Evolutionary conservation across 495 filamentous ascomycete genomes (phyloP), one percentile per base, ranked within the genome.

Genomic region (Cercophora scortea): DNA sequence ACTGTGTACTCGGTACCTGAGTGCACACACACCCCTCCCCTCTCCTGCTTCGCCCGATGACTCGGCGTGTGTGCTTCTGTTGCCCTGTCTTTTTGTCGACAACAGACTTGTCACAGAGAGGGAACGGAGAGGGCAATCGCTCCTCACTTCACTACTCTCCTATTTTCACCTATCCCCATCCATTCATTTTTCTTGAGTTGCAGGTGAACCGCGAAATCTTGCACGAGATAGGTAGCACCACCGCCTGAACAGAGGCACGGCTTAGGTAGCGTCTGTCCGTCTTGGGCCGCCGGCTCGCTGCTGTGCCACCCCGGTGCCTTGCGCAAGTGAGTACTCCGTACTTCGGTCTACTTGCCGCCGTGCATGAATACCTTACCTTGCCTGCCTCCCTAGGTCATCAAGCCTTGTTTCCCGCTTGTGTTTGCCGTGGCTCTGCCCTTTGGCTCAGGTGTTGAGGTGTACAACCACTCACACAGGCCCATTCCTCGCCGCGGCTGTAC

Each of bases 291-390:
- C 48, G 39, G 39, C 45, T 49, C 50, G 51, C 52, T 52, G 50
- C 48, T 53, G 50, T 48, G 54, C 46, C 48, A 47, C 51, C 56
- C 39, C 17, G 40, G 43, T 18, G 45, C 54, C 60, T 50, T 60
- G 56, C 62, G 59, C 50, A 39, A 55, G 25, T 32, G 25, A 45
- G 49, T 32, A 35, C 16, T 9, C 43, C 44, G 51, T 57, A 53
- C 50, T 42, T 41, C 51, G 12, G 53, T 44, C 49, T 53, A 54
- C 57, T 55, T 58, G 48, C 57, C 49, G 62, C 40, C 52, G 56
- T 61, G 65, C 63, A 66, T 68, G 65, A 64, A 63, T 56, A 50
- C 57, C 53, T 58, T 57, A 51, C 53, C 40, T 15, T 1, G 3
- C n/a, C 9, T 44, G 13, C 42, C 42, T 44, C 3, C 16, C 42